Evolutionary conservation across 495 filamentous ascomycete genomes (phyloP).

Genomic region (Hyaloscypha finlandica): DNA sequence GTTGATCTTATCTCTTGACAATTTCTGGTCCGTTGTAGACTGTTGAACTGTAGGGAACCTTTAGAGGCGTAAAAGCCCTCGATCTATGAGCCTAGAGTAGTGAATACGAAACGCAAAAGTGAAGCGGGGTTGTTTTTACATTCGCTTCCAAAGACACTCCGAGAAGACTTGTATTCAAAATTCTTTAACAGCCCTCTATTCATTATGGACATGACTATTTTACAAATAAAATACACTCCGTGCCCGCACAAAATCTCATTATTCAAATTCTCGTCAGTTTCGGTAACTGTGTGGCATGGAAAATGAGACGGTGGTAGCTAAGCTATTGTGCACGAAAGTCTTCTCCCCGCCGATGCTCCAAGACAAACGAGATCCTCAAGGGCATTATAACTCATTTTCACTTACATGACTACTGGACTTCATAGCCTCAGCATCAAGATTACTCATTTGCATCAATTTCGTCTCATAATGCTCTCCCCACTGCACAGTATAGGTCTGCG

Average conservation of each 20-base stretch:
- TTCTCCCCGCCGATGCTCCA: neutral
- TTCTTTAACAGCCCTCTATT: neutral
- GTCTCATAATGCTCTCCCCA: slow-evolving; percentile 11
- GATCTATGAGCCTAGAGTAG: neutral
- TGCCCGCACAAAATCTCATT: neutral
- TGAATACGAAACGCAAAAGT: neutral
- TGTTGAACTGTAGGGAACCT: too few species aligned
- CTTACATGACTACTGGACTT: slow-evolving; percentile 8
- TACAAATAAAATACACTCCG: slow-evolving; percentile 1
- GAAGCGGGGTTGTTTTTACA: neutral
- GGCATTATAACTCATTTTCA: slow-evolving; percentile 2
- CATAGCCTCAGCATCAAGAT: slow-evolving; percentile 8
- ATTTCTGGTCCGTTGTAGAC: too few species aligned
- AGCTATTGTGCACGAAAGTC: neutral
- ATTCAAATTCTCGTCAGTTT: neutral
- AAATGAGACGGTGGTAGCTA: neutral
- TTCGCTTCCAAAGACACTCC: neutral
- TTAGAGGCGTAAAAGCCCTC: too few species aligned
- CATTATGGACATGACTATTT: neutral
- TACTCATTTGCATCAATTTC: slow-evolving; percentile 13
- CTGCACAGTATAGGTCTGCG: slow-evolving; percentile 11
- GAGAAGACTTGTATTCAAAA: neutral
- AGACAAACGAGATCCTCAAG: neutral
- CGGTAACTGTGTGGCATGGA: neutral
- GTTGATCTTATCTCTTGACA: too few species aligned